A percentile compares a stretch with the other conserved stretches of the same genome.
These are phyloP conservation scores for Boletus sensibilis DNA, from an alignment of 768 basidiomycete species.

Conservation along the genomic window DNA sequence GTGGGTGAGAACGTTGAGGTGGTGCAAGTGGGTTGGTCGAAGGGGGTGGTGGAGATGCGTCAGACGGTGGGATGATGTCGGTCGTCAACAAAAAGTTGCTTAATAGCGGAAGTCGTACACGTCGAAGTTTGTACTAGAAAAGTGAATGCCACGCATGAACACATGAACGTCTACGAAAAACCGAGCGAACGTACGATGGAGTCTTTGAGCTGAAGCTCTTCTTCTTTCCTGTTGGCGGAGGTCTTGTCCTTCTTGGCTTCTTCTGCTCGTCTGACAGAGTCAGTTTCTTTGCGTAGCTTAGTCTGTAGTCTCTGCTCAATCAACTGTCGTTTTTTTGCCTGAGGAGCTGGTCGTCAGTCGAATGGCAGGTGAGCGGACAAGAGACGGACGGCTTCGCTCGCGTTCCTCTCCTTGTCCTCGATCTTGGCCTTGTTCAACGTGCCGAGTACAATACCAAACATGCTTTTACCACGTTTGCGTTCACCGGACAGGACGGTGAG, in stretches of 20 bases:
- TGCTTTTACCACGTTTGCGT: constrained; percentile 82
- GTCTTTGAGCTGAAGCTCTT: constrained; percentile 78
- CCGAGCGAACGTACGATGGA: constrained; percentile 58
- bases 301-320: constrained; percentile 83
- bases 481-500: constrained; percentile 54
- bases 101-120: constrained; percentile 66
- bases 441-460: constrained; percentile 81
- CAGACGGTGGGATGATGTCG: constrained; percentile 53
- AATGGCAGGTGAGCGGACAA: not conserved
- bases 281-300: constrained; percentile 83
- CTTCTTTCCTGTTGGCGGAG: constrained; percentile 72
- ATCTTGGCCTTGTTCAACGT: constrained; percentile 86
- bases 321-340: constrained; percentile 83
- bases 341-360: constrained; percentile 9
- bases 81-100: constrained; percentile 76
- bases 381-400: constrained; percentile 73
- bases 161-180: not conserved
- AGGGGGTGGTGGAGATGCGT: constrained; percentile 30
- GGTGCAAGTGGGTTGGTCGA: constrained; percentile 41
- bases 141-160: not conserved
- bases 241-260: constrained; percentile 85
- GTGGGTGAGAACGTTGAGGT: constrained; percentile 64
- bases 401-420: constrained; percentile 80
- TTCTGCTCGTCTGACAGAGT: constrained; percentile 80
- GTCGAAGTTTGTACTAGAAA: constrained; percentile 70